phyloP scores from a whole-genome alignment of 2,329 filamentous ascomycete genomes.

The Pyrenophora graminea region DNA sequence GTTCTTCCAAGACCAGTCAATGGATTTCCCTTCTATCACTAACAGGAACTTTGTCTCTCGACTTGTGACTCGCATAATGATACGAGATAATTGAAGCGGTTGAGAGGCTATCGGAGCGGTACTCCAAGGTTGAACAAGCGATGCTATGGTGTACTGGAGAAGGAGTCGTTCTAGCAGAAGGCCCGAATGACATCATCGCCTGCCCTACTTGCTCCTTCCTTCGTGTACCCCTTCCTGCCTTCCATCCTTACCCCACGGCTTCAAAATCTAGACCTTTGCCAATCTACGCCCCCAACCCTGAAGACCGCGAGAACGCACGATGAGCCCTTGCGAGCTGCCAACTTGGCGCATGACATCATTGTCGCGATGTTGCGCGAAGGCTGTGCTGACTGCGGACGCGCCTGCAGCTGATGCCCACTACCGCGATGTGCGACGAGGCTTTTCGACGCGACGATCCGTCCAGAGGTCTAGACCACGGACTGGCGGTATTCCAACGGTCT shows the following conservation, averaged over 20 bases:
- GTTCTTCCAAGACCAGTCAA: too few relatives aligned
- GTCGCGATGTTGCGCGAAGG: constrained; percentile 4
- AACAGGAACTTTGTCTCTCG: too few relatives aligned
- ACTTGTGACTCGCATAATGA: too few relatives aligned
- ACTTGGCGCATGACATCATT: constrained; percentile 17
- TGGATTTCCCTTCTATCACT: too few relatives aligned
- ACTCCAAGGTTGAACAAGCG: too few relatives aligned
- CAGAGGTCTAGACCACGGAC: not conserved
- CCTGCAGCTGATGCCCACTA: not conserved
- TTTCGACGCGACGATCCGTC: not conserved
- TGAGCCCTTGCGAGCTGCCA: constrained; percentile 1
- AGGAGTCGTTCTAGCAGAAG: too few relatives aligned
- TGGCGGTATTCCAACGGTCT: not conserved
- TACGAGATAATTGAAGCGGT: too few relatives aligned
- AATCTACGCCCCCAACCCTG: not conserved
- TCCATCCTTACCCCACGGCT: not conserved
- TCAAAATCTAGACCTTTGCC: constrained; percentile 9
- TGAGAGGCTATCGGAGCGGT: too few relatives aligned
- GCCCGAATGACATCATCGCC: constrained; percentile 1
- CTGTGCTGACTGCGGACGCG: constrained; percentile 2
- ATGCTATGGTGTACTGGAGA: too few relatives aligned
- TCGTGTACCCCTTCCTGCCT: not conserved
- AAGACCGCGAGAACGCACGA: not conserved
- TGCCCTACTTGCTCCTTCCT: not conserved
- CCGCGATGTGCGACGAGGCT: constrained; percentile 5